These are phyloP conservation scores for Geotrichum europaeum DNA, from an alignment of 1,139 yeast species.

Conservation along the genomic window DNA sequence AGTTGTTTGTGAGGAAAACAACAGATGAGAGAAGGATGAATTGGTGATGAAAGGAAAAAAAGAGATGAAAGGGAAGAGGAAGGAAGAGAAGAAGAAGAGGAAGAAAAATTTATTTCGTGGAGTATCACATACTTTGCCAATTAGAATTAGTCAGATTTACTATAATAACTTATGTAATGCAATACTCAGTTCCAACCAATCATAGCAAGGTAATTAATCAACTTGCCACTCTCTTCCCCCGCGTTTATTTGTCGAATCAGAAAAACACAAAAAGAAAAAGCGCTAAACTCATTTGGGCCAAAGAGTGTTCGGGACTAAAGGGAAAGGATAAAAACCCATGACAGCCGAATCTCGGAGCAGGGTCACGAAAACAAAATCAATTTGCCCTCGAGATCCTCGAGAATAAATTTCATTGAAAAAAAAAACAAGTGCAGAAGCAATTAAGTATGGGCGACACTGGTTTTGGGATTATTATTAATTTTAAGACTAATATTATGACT, in stretches of 20 bases:
- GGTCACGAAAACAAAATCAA: too few relatives aligned
- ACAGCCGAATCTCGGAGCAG: too few relatives aligned
- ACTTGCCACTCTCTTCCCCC: neutral
- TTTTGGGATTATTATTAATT: too few relatives aligned
- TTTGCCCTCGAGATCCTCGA: too few relatives aligned
- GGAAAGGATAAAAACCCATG: too few relatives aligned
- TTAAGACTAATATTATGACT: too few relatives aligned
- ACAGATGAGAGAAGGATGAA: neutral
- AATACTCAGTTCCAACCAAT: neutral
- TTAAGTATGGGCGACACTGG: too few relatives aligned
- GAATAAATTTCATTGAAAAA: too few relatives aligned
- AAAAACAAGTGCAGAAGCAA: too few relatives aligned
- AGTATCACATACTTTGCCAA: neutral
- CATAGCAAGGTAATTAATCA: neutral
- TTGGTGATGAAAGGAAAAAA: neutral
- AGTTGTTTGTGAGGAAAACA: neutral
- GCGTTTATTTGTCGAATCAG: slow-evolving; percentile 4
- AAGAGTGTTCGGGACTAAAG: too few relatives aligned
- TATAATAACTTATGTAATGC: neutral
- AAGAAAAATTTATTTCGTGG: slow-evolving; percentile 9
- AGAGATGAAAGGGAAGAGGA: neutral
- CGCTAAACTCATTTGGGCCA: neutral
- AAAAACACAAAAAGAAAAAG: neutral
- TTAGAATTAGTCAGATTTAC: neutral
- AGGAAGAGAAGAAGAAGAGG: neutral